These are phyloP conservation scores for Eremothecium gossypii DNA, from an alignment of 1,139 yeast genomes.

Conservation along the genomic window DNA sequence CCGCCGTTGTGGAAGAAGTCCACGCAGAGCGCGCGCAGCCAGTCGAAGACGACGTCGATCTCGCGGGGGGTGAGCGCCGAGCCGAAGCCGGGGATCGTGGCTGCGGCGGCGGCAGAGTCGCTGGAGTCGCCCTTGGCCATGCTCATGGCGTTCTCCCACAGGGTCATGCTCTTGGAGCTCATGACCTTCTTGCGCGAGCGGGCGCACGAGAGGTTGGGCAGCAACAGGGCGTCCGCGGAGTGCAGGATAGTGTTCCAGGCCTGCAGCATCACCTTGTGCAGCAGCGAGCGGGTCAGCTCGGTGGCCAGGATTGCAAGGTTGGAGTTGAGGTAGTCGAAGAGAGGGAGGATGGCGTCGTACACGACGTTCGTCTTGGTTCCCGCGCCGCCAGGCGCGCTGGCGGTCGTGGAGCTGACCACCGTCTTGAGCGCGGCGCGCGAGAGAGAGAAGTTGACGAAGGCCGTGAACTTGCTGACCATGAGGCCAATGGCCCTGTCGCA, in stretches of 20 bases:
- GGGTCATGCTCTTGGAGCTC: slow-evolving; percentile 15
- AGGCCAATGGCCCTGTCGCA: slow-evolving; percentile 56
- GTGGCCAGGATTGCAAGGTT: slow-evolving; percentile 60
- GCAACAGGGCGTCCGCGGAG: slow-evolving; percentile 56
- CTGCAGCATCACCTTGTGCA: slow-evolving; percentile 61
- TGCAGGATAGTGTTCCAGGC: slow-evolving; percentile 65
- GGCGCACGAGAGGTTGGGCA: slow-evolving; percentile 61
- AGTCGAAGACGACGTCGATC: slow-evolving; percentile 59
- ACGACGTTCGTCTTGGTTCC: slow-evolving; percentile 35
- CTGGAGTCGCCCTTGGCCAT: slow-evolving; percentile 42
- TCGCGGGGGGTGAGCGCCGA: slow-evolving; percentile 51
- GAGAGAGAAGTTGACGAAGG: slow-evolving; percentile 37
- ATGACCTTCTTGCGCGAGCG: slow-evolving; percentile 30
- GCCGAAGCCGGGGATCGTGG: slow-evolving; percentile 30
- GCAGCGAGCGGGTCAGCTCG: slow-evolving; percentile 48
- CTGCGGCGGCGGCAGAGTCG: neutral
- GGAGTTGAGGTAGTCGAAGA: slow-evolving; percentile 64
- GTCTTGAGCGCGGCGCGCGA: slow-evolving; percentile 42
- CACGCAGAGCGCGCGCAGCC: slow-evolving; percentile 58
- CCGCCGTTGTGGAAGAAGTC: slow-evolving; percentile 79
- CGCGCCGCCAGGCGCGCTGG: slow-evolving; percentile 37
- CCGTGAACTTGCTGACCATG: slow-evolving; percentile 53
- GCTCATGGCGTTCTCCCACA: slow-evolving; percentile 45
- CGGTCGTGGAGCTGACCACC: slow-evolving; percentile 30
- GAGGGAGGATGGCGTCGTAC: slow-evolving; percentile 63